These are phyloP conservation scores for Aristolochia contorta DNA, from an alignment of 164 flowering plant species.

Conservation along the genomic window DNA sequence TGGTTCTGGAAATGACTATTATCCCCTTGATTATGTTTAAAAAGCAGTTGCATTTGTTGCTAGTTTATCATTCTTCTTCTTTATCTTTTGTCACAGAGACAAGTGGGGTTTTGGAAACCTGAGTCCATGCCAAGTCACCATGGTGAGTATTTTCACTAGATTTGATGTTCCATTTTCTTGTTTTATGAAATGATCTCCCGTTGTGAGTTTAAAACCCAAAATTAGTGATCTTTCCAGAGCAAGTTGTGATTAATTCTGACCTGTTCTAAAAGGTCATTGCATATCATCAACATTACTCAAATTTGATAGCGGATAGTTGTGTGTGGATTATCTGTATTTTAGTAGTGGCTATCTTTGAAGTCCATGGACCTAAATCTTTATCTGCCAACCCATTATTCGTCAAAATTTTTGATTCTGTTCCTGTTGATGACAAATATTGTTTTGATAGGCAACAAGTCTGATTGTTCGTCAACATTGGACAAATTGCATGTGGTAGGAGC, in stretches of 20 bases:
- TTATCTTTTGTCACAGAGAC: conserved; percentile 33
- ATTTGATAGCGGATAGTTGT: background rate
- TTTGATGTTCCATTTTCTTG: too few species aligned
- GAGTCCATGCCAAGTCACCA: conserved; percentile 24
- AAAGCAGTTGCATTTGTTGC: background rate
- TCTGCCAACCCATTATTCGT: background rate
- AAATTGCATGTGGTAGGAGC: conserved; percentile 22
- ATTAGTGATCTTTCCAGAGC: too few species aligned
- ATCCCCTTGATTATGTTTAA: too few species aligned
- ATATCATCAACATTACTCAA: background rate
- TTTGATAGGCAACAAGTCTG: conserved; percentile 20
- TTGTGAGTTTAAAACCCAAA: background rate
- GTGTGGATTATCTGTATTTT: background rate
- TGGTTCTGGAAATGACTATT: too few species aligned
- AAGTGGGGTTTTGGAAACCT: conserved; percentile 49
- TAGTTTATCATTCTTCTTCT: background rate
- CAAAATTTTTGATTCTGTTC: background rate
- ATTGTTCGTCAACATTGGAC: conserved; percentile 37
- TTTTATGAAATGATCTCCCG: background rate
- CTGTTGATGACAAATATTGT: conserved; percentile 12
- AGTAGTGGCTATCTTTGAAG: background rate
- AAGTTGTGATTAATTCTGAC: too few species aligned
- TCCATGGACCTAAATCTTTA: background rate
- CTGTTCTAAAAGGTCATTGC: too few species aligned
- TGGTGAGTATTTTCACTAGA: conserved; percentile 18